Percentiles rank a stretch among this genome's conserved stretches.
Evolutionary conservation across 2,329 filamentous ascomycete genomes (phyloP).

Genomic region (Kalaharituber pfeilii): DNA sequence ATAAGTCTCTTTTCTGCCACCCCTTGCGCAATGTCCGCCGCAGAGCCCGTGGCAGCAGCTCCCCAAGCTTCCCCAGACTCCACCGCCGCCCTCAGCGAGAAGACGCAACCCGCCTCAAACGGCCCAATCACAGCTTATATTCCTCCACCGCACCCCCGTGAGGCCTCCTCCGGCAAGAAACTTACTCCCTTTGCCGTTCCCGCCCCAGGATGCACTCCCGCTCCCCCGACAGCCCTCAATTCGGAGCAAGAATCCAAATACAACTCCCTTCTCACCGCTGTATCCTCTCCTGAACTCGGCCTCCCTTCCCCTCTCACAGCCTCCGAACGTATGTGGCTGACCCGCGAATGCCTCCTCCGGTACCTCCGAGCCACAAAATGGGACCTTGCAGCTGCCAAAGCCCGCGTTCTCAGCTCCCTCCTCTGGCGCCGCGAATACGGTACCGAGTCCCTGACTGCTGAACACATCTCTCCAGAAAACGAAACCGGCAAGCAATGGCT

Average conservation of each 20-base stretch:
- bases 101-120: background rate
- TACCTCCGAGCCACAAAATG: conserved; percentile 92
- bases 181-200: conserved; percentile 42
- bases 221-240: conserved; percentile 43
- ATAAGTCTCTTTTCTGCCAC: no score
- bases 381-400: conserved; percentile 55
- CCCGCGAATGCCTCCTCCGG: conserved; percentile 75
- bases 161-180: conserved; percentile 10
- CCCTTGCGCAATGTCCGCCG: background rate
- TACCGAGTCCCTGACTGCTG: conserved; percentile 52
- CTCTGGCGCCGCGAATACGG: conserved; percentile 86
- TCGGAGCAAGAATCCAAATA: conserved; percentile 70
- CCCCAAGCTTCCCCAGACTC: background rate
- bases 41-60: background rate
- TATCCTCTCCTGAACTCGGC: conserved; percentile 56
- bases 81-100: background rate
- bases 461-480: conserved; percentile 85
- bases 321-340: conserved; percentile 73
- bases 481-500: conserved; percentile 92
- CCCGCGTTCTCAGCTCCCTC: conserved; percentile 64
- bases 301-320: conserved; percentile 54
- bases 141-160: background rate
- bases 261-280: conserved; percentile 48
- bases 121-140: background rate
- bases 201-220: conserved; percentile 40